Percentiles rank a stretch among this genome's conserved stretches.
phyloP scores from a whole-genome alignment of 441 rosid genomes.

The Erysimum cheiri region DNA sequence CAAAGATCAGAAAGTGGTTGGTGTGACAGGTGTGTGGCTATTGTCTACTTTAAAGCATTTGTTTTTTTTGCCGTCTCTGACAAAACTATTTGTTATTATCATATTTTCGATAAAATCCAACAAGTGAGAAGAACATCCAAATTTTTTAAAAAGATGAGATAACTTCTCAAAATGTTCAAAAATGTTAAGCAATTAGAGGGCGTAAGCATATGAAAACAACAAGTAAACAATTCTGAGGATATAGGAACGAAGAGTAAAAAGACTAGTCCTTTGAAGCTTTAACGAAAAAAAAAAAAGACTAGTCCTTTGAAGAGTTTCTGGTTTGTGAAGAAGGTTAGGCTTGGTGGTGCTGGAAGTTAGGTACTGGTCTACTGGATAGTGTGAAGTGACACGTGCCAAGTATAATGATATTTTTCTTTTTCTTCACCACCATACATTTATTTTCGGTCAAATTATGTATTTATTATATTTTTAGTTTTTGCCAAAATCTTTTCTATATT shows the following conservation, averaged over 20 bases:
- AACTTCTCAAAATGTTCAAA: not conserved
- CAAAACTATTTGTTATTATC: not conserved
- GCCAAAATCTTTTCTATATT: not conserved
- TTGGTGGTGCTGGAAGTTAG: slow-evolving; percentile 24
- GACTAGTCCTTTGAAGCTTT: too few relatives aligned
- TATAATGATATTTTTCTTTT: slow-evolving; percentile 8
- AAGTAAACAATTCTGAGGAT: too few relatives aligned
- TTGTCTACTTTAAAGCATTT: slow-evolving; percentile 16
- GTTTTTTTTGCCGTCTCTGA: not conserved
- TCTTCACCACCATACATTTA: slow-evolving; percentile 17
- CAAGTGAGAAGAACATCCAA: slow-evolving; percentile 3
- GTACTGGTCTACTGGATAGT: slow-evolving; percentile 8
- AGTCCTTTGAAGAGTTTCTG: not conserved
- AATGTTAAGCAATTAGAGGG: not conserved
- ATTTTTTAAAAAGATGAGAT: not conserved
- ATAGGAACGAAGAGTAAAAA: too few relatives aligned
- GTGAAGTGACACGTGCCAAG: slow-evolving; percentile 24
- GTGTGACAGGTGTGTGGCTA: slow-evolving; percentile 23
- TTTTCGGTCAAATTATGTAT: not conserved
- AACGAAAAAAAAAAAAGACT: not conserved
- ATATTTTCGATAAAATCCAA: slow-evolving; percentile 18
- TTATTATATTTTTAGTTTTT: not conserved
- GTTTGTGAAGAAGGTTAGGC: slow-evolving; percentile 22
- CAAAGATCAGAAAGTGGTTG: slow-evolving; percentile 21
- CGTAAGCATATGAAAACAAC: not conserved